Evolutionary conservation across 441 rosid species (phyloP), one percentile per base, ranked within the genome.

Genomic region (Metrosideros polymorpha): DNA sequence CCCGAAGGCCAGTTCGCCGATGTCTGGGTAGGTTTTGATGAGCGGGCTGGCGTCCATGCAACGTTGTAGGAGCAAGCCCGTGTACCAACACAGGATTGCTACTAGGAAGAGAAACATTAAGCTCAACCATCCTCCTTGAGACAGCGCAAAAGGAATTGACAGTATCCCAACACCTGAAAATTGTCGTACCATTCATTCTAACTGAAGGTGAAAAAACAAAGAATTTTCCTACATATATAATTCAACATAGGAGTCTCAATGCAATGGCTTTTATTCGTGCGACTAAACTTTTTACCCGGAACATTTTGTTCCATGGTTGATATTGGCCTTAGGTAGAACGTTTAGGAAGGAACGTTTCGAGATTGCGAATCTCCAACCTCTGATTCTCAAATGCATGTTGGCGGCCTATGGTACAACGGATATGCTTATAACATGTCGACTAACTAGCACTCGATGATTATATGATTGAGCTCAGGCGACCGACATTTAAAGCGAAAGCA

Each of bases 101-200:
- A 93, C 93, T 6, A 91, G 79, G 85, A 95, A 86, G n/a, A 95
- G 92, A 43, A 93, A 86, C 19, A 85, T 43, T n/a, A 95, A 83
- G 91, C 93, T 92, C 84, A 93, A 61, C 96, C 96, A 95, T 50
- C 96, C 97, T 83, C 95, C 95, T 89, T 88, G 91, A 63, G 96
- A 90, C 71, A 95, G 92, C 55, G 97, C 97, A 87, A 83, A 95
- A 15, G 97, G 95, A 55, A 94, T 90, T 47, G 97, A 94, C 17
- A 95, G 89, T 49, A 94, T 92, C 59, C 96, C 97, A 19, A 95
- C 92, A 7, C 97, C 97, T 95, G 92, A 54, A 51, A 89, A 51
- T 66, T 19, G 27, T 14, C 1, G 47, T 22, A 35, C 47, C 45
- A 5, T 35, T 66, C 25, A 66, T 66, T 66, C 45, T 5, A 14